Percentiles rank a stretch among this genome's conserved stretches.
Evolutionary conservation across 768 basidiomycete genomes (phyloP).

Genomic region (Psilocybe tampanensis): DNA sequence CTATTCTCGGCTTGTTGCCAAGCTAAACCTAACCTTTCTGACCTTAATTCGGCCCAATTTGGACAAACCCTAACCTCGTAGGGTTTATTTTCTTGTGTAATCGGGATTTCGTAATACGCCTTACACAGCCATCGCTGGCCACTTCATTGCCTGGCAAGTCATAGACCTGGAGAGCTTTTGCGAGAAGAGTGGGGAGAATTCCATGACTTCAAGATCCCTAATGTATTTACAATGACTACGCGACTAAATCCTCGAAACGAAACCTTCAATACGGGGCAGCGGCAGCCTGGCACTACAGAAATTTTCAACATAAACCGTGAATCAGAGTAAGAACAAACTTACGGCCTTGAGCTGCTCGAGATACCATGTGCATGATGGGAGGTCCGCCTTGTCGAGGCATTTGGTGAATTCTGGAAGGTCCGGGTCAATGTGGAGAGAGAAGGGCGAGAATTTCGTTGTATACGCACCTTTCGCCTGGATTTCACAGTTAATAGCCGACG

Average conservation of each 20-base stretch:
- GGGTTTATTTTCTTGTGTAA: too few relatives aligned
- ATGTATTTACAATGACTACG: neutral
- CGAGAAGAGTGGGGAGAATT: neutral
- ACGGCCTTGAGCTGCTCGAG: constrained; percentile 89
- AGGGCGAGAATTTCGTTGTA: neutral
- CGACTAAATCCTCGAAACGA: neutral
- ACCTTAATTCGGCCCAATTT: too few relatives aligned
- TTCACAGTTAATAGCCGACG: constrained; percentile 60
- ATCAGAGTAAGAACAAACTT: constrained; percentile 31
- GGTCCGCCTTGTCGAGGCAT: constrained; percentile 82
- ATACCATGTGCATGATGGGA: constrained; percentile 83
- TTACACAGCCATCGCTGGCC: too few relatives aligned
- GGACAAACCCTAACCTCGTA: too few relatives aligned
- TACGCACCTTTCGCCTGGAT: constrained; percentile 76
- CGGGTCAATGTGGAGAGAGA: constrained; percentile 4
- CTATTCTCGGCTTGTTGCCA: too few relatives aligned
- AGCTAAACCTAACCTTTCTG: too few relatives aligned
- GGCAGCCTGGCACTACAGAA: constrained; percentile 70
- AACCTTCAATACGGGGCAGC: constrained; percentile 44
- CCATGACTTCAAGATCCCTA: neutral
- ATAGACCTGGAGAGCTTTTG: too few relatives aligned
- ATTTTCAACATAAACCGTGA: constrained; percentile 8
- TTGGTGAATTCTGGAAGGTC: constrained; percentile 68
- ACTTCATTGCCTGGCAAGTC: too few relatives aligned
- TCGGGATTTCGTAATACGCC: neutral